Conservation (phyloP, 2,329 filamentous ascomycete species). For the Emergomyces pasteurianus region DNA sequence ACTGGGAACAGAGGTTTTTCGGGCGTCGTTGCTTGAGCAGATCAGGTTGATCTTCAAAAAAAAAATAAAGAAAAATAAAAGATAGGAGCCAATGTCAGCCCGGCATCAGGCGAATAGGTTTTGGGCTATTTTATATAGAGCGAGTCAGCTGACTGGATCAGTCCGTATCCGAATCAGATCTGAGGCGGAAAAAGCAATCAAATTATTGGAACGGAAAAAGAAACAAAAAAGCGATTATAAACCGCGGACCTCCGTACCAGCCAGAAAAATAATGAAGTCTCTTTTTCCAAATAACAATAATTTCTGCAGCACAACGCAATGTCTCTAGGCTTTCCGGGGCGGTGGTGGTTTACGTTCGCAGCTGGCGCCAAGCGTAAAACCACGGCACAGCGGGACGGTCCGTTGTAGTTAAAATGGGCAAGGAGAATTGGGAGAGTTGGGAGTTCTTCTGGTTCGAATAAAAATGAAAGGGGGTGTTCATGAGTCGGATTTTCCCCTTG, state of each 20-base stretch:
- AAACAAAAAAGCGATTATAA: neutral
- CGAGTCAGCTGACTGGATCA: constrained; percentile 2
- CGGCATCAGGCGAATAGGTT: neutral
- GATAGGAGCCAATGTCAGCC: neutral
- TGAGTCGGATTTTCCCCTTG: neutral
- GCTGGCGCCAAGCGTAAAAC: neutral
- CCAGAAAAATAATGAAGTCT: neutral
- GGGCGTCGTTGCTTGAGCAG: neutral
- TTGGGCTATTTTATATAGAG: neutral
- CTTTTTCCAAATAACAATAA: neutral
- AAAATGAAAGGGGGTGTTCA: neutral
- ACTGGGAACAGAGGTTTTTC: neutral
- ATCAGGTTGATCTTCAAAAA: neutral
- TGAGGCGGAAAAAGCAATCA: neutral
- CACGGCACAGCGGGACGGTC: constrained; percentile 1
- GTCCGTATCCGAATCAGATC: constrained; percentile 1
- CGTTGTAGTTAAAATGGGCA: neutral
- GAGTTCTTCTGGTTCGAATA: neutral
- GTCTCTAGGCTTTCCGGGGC: neutral
- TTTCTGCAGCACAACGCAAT: neutral
- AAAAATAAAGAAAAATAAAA: neutral
- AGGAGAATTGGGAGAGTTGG: neutral
- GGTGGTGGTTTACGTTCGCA: neutral
- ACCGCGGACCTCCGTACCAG: neutral
- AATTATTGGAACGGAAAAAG: neutral